Evolutionary conservation across 2,329 filamentous ascomycete species (phyloP), one percentile per base, ranked within the genome.

Genomic region (Colletotrichum tanaceti): DNA sequence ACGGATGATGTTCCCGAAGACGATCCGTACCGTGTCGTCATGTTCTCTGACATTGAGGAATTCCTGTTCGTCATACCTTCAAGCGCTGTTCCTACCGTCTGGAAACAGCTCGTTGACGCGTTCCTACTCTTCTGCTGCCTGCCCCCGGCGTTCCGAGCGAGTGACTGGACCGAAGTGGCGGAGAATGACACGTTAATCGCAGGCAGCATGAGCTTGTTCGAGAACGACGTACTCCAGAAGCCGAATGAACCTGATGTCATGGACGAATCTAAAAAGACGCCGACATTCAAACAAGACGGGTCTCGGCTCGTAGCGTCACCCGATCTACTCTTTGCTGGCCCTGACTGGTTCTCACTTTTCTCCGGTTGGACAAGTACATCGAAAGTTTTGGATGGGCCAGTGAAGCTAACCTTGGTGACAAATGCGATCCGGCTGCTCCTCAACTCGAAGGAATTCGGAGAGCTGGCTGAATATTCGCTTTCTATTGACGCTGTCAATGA

Each of bases 21-120:
- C 67, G 95, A 98, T 74, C 92, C 93, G 0, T 97, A 92, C 72
- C 87, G 94, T 43, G 88, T 96, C 4, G 87, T 97, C 53, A 87
- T 98, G 74, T 94, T 90, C 73, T 87, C 89, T 0, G 96, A 98
- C 76, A 82, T 98, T 22, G 81, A 88, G 70, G 83, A 87, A 0
- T 84, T 91, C 35, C 75, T 97, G 2, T 80, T 89, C 39, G 73
- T 80, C 58, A 77, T 90, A 5, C 86, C 87, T 0, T 58, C 71
- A 0, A 39, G 62, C 5, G 75, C 75, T 32, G 72, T 83, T 65
- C 63, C 75, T 63, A 68, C 68, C 2, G 74, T 87, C 1, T 78
- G 76, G 9, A 73, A 77, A 11, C 76, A 85, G 35, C 77, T 97
- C 0, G 62, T 96, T 22, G 87, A 94, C 73, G 89, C 90, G 3